Evolutionary conservation across 2,329 filamentous ascomycete genomes (phyloP), one percentile per base, ranked within the genome.

Genomic region (Cladosporium sp.): DNA sequence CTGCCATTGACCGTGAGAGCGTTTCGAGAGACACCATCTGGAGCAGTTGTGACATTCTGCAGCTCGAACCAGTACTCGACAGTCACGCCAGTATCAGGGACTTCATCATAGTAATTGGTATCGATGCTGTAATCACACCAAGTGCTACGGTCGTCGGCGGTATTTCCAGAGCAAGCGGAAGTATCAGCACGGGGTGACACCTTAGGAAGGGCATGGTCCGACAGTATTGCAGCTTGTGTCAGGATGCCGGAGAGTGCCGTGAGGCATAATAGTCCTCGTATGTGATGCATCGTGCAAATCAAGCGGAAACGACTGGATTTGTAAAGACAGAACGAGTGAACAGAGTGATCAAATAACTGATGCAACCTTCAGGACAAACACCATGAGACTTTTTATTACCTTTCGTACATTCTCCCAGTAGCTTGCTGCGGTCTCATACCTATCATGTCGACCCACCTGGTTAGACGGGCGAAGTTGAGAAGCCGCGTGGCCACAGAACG

Each of bases 1-100:
- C 70, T 69, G 6, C 73, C 72, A 50, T 77, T 77, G 47, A 77
- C 61, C 1, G 71, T 57, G n/a, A 69, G 56, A 50, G 74, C 69
- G 1, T 61, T 60, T 17, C 70, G 63, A 18, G 65, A 58, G 15
- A 72, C 65, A 4, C 75, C 76, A 63, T 78, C 75, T 2, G 72
- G 74, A 4, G 73, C 63, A 42, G 72, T 55, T 4, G 73, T 76
- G 0, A 58, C 62, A 43, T 74, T 73, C 4, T 67, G 68, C 43
- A 75, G 62, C 17, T 71, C 69, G 30, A 76, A 65, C 50, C 69
- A 67, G 52, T 76, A 77, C 62, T 75, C 62, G 7, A 65, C 61
- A 6, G 61, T 67, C 2, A 62, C 60, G 38, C 67, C 68, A 12
- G 67, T 70, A 45, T 67, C 67, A 5, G 67, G 66, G 1, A 61